Percentiles rank a stretch among this genome's conserved stretches.
phyloP scores from a whole-genome alignment of 768 basidiomycete species.

The Artomyces pyxidatus region DNA sequence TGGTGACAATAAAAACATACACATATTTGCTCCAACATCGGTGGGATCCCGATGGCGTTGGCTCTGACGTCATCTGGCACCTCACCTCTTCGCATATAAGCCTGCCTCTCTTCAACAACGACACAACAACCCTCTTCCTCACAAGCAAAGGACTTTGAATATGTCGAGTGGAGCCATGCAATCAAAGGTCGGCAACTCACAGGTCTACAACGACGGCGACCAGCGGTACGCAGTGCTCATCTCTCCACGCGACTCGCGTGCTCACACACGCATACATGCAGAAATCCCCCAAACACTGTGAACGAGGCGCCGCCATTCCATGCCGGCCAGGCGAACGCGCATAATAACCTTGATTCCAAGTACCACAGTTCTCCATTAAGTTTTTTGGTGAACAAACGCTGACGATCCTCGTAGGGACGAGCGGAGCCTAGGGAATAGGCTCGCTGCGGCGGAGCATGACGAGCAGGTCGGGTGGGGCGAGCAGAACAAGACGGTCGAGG shows the following conservation, averaged over 20 bases:
- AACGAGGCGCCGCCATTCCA: conserved; percentile 16
- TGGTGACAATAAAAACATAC: no score
- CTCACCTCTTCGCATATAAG: not conserved
- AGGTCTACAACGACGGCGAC: conserved; percentile 39
- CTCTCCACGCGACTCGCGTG: conserved; percentile 7
- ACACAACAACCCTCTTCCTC: not conserved
- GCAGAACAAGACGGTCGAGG: conserved; percentile 23
- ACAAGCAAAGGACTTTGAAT: no score
- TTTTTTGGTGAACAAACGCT: not conserved
- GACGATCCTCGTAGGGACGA: conserved; percentile 28
- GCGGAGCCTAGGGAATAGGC: conserved; percentile 33
- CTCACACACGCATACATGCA: conserved; percentile 1
- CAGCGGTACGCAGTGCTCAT: conserved; percentile 35
- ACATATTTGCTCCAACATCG: no score
- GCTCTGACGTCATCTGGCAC: no score
- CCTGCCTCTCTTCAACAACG: not conserved
- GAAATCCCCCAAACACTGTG: not conserved
- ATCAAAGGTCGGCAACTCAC: conserved; percentile 42
- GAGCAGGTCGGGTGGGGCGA: conserved; percentile 19
- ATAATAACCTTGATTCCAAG: conserved; percentile 36
- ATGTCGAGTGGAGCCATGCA: conserved; percentile 30
- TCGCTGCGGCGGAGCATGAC: conserved; percentile 21
- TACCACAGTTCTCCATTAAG: conserved; percentile 16
- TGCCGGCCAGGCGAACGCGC: conserved; percentile 26
- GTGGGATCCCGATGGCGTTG: no score